Evolutionary conservation across 208 protist genomes (phyloP).

Genomic region (Leishmania major): DNA sequence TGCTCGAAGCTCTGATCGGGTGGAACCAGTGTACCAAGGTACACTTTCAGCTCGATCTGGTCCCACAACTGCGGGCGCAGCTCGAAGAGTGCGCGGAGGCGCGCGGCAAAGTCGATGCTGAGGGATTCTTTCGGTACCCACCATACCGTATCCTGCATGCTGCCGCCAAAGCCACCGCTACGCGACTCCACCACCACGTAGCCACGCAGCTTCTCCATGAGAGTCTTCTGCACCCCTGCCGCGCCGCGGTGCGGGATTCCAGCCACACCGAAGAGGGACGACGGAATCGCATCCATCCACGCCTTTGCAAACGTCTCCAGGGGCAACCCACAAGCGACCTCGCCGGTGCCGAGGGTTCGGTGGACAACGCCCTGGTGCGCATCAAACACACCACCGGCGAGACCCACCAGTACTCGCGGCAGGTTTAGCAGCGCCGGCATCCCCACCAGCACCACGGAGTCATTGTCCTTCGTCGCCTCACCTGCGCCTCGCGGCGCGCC

Average conservation of each 20-base stretch:
- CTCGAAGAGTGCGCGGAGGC: constrained; percentile 60
- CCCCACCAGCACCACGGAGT: background rate
- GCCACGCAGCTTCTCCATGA: constrained; percentile 45
- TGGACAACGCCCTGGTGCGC: constrained; percentile 3
- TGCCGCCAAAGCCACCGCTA: background rate
- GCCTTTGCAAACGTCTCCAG: constrained; percentile 39
- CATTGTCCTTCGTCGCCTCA: background rate
- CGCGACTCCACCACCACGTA: constrained; percentile 31
- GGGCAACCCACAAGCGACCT: constrained; percentile 21
- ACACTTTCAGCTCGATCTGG: constrained; percentile 44
- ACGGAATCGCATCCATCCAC: constrained; percentile 42
- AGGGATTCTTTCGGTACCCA: constrained; percentile 59
- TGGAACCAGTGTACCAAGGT: constrained; percentile 57
- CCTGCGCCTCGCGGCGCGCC: constrained; percentile 9
- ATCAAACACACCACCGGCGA: constrained; percentile 57
- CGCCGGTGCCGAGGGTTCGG: constrained; percentile 15
- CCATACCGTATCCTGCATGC: constrained; percentile 23
- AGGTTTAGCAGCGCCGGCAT: constrained; percentile 27
- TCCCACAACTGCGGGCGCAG: constrained; percentile 52
- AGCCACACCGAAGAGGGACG: constrained; percentile 33
- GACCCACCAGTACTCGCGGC: constrained; percentile 35
- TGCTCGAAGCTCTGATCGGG: constrained; percentile 54
- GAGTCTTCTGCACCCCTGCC: background rate
- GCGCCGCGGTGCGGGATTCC: constrained; percentile 17
- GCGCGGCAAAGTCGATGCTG: constrained; percentile 33